Evolutionary conservation across 176 grass and related monocot species (phyloP), one percentile per base, ranked within the genome.

Genomic region (Cenchrus purpureus): DNA sequence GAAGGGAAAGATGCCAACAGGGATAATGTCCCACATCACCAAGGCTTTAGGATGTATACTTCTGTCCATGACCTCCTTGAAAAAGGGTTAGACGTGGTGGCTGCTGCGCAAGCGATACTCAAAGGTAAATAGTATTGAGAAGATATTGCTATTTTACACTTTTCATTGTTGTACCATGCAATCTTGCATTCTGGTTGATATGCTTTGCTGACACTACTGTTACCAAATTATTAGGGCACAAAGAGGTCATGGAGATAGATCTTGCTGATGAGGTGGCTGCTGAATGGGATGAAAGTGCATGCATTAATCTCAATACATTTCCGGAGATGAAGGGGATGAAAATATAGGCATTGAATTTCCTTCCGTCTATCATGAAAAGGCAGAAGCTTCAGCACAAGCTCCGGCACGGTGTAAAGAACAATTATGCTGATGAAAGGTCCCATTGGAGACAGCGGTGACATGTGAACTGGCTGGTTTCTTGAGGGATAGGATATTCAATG

Each of bases 11-110:
- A 61, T 49, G 31, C 96, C 93, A 10, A 95, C 96, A 14, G 96
- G 96, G 8, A 95, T 98, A 50, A 77, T 98, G 71, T 79, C 92
- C 61, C 93, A 95, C 51, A 70, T 90, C 10, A 93, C 93, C 52
- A 98, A 98, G 86, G 93, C 96, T 76, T 93, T 91, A 7, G 96
- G 91, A 15, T 92, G 78, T 25, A 25, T 59, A 65, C 82, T 44
- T 98, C 96, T 19, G 96, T 98, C 61, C 89, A 76, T 84, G 87
- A 98, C 49, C 82, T 98, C 80, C 76, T 98, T 59, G 73, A 75
- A 25, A 91, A 83, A 12, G 87, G 92, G 40, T 50, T 48, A 64
- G 87, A 95, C 0, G 81, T 59, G 42, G 79, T 94, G 59, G 73
- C 78, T 87, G 92, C 92, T 16, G 84, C 83, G 3, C 86, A 88